Conservation (phyloP, 257 asterid species). For the Echium plantagineum region DNA sequence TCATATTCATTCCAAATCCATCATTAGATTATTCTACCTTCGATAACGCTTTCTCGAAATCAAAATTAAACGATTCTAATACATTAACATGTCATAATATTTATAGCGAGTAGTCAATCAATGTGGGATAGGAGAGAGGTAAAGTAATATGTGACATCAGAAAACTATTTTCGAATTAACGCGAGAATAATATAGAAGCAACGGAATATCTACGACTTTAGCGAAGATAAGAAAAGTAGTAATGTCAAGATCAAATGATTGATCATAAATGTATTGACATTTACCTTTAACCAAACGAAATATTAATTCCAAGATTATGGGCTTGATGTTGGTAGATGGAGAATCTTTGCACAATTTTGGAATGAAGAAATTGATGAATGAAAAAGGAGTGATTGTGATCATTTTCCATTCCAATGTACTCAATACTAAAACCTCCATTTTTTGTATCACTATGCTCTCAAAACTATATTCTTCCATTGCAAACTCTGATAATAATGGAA, state of each 20-base stretch:
- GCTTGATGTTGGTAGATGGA: conserved; percentile 4
- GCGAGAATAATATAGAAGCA: too few relatives aligned
- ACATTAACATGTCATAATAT: too few relatives aligned
- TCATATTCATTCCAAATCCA: not conserved
- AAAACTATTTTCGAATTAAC: not conserved
- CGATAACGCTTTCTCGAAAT: not conserved
- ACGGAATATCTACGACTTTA: too few relatives aligned
- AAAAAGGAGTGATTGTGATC: conserved; percentile 41
- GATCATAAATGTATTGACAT: not conserved
- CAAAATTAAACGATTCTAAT: too few relatives aligned
- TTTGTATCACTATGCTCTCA: conserved; percentile 29
- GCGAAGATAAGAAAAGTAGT: too few relatives aligned
- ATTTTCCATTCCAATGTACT: conserved; percentile 46
- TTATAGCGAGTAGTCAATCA: too few relatives aligned
- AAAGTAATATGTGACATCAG: too few relatives aligned
- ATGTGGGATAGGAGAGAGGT: too few relatives aligned
- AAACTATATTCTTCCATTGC: conserved; percentile 23
- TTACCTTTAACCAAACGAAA: conserved; percentile 29
- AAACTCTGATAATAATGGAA: conserved; percentile 31
- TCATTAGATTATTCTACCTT: not conserved
- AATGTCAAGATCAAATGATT: not conserved
- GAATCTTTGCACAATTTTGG: conserved; percentile 16
- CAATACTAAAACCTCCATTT: conserved; percentile 51
- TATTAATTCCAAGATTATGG: conserved; percentile 22
- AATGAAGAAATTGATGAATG: conserved; percentile 31